A percentile compares a stretch with the other conserved stretches of the same genome.
phyloP scores from a whole-genome alignment of 176 grass and related monocot species.

The Oryza longistaminata region DNA sequence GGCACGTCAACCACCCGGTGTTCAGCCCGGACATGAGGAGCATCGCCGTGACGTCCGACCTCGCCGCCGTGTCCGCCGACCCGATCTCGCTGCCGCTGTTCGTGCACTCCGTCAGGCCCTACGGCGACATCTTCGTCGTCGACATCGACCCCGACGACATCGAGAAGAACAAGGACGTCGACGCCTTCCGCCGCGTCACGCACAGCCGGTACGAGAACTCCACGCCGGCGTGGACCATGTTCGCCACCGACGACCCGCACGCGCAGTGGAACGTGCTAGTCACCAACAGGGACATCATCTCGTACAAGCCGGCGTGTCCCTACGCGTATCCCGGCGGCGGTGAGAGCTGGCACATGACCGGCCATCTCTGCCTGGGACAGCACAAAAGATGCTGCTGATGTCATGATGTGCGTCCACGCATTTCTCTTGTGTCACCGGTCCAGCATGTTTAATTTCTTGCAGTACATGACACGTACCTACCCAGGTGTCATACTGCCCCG shows the following conservation, averaged over 20 bases:
- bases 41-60: constrained; percentile 44
- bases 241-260: constrained; percentile 34
- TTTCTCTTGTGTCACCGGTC: no score
- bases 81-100: constrained; percentile 45
- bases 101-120: constrained; percentile 40
- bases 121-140: constrained; percentile 24
- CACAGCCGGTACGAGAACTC: constrained; percentile 45
- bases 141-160: constrained; percentile 39
- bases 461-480: no score
- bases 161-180: constrained; percentile 15
- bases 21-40: constrained; percentile 42
- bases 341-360: constrained; percentile 50
- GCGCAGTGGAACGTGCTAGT: constrained; percentile 31
- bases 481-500: no score
- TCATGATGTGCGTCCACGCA: no score
- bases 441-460: no score
- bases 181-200: constrained; percentile 28
- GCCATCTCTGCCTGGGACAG: constrained; percentile 25
- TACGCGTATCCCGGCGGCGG: constrained; percentile 27
- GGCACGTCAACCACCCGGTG: constrained; percentile 51
- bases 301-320: constrained; percentile 22
- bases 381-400: no score
- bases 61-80: constrained; percentile 36
- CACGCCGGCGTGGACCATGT: constrained; percentile 40
- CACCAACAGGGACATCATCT: neutral